A percentile compares a stretch with the other conserved stretches of the same genome.
These are phyloP conservation scores for Hyparrhenia diplandra DNA, from an alignment of 176 grass and related monocot genomes.

Conservation along the genomic window DNA sequence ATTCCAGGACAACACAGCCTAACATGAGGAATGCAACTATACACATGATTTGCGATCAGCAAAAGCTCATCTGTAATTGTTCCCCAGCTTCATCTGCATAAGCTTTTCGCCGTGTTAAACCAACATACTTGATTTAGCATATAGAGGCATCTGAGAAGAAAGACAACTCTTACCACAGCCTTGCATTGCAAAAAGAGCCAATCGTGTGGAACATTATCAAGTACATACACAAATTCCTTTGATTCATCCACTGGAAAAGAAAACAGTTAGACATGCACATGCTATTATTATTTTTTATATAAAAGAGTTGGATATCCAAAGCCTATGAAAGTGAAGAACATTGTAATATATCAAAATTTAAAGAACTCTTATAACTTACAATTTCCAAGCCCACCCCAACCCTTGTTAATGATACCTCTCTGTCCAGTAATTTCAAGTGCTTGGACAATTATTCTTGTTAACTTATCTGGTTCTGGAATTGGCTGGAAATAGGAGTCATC, in stretches of 20 bases:
- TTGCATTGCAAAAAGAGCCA: constrained; percentile 92
- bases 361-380: constrained; percentile 29
- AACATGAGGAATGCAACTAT: background rate
- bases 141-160: background rate
- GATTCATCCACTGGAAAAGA: constrained; percentile 54
- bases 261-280: constrained; percentile 3
- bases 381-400: constrained; percentile 59
- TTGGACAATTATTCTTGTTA: constrained; percentile 57
- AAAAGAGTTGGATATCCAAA: background rate
- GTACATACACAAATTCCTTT: constrained; percentile 59
- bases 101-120: background rate
- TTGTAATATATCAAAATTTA: background rate
- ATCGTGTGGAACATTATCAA: constrained; percentile 82
- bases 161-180: constrained; percentile 56
- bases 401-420: constrained; percentile 63
- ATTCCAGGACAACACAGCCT: background rate
- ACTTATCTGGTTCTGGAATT: constrained; percentile 49
- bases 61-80: background rate
- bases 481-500: constrained; percentile 25
- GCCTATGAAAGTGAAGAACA: background rate
- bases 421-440: constrained; percentile 54
- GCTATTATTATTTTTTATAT: background rate
- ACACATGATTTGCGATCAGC: background rate
- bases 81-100: background rate
- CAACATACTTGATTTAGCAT: background rate